These are phyloP conservation scores for Agroathelia rolfsii DNA, from an alignment of 1,284 basidiomycete genomes.

Conservation along the genomic window DNA sequence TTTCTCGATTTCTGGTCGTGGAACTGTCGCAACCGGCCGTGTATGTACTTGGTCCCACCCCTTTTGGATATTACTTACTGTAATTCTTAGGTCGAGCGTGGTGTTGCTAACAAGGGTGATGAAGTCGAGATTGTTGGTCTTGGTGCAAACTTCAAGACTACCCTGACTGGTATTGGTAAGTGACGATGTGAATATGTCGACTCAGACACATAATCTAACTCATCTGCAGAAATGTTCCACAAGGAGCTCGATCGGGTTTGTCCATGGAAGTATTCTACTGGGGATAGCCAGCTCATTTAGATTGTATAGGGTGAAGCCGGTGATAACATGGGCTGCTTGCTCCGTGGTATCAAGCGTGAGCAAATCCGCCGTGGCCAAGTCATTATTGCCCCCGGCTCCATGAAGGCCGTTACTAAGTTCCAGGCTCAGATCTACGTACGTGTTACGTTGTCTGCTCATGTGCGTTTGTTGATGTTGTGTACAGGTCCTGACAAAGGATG, in stretches of 20 bases:
- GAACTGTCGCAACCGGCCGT: conserved; percentile 94
- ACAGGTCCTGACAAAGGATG: conserved; percentile 90
- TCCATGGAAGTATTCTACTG: conserved; percentile 1
- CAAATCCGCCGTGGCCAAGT: conserved; percentile 93
- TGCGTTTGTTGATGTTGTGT: no score
- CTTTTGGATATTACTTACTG: conserved; percentile 3
- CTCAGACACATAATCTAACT: no score
- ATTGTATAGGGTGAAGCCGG: conserved; percentile 79
- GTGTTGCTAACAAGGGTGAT: conserved; percentile 84
- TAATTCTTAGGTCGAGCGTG: conserved; percentile 78
- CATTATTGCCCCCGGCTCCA: conserved; percentile 82
- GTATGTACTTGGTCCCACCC: conserved; percentile 29
- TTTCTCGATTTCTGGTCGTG: conserved; percentile 97
- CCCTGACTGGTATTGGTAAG: conserved; percentile 89
- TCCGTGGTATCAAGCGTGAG: conserved; percentile 97
- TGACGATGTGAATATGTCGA: conserved; percentile 2
- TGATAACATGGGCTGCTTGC: conserved; percentile 98
- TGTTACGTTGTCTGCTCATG: conserved; percentile 12
- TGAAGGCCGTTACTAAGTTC: conserved; percentile 94
- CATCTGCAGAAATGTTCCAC: conserved; percentile 90
- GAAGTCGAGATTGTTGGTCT: conserved; percentile 94
- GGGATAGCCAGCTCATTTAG: conserved; percentile 6
- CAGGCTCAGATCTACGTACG: conserved; percentile 82
- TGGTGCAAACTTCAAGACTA: conserved; percentile 82
- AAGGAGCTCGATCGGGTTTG: conserved; percentile 90